Conservation (phyloP, 768 basidiomycete genomes). For the Tricholoma flavovirens region DNA sequence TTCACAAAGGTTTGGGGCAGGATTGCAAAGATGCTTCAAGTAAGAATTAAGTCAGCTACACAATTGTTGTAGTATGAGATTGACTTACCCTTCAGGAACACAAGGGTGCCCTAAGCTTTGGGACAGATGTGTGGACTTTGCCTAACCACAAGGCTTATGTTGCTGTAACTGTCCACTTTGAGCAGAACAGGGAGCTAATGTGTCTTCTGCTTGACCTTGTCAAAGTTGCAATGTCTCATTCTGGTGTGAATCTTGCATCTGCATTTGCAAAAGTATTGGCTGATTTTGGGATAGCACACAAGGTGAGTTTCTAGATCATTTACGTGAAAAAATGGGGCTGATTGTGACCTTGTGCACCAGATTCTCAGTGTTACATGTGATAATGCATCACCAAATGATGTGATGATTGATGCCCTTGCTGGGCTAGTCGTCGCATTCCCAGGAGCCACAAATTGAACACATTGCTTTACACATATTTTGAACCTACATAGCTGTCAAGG, state of each 20-base stretch:
- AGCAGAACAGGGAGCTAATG: too few species aligned
- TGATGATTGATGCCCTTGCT: not conserved
- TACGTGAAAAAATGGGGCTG: not conserved
- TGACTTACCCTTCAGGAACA: not conserved
- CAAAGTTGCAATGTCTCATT: too few species aligned
- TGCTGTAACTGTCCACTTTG: too few species aligned
- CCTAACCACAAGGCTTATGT: not conserved
- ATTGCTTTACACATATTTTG: not conserved
- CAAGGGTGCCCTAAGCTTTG: not conserved
- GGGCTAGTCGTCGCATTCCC: not conserved
- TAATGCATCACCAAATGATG: not conserved
- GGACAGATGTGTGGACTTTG: not conserved
- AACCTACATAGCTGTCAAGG: not conserved
- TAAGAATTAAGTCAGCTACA: not conserved
- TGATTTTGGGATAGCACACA: not conserved
- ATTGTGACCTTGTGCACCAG: not conserved
- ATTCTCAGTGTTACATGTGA: too few species aligned
- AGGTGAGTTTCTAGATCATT: not conserved
- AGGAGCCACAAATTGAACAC: not conserved
- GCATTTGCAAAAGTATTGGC: not conserved
- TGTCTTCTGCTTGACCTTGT: too few species aligned
- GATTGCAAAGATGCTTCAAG: not conserved
- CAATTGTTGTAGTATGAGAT: too few species aligned
- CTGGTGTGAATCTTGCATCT: too few species aligned
- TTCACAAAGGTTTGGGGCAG: not conserved